phyloP scores from a whole-genome alignment of 805 yeast genomes.

The Isabelozyma pseudorhagii region DNA sequence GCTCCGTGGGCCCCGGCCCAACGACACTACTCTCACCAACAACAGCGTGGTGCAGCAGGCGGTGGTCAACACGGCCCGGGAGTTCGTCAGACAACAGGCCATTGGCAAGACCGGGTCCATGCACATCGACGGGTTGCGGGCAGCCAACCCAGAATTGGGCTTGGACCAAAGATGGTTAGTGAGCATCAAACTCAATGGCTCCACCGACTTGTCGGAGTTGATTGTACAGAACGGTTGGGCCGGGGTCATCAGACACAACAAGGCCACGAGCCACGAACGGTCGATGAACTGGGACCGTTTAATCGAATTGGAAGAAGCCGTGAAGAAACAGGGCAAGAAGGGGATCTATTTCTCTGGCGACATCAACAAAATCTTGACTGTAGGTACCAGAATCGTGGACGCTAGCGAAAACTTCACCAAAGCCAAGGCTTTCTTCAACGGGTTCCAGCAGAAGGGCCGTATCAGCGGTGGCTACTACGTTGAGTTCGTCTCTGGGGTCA shows the following conservation, averaged over 20 bases:
- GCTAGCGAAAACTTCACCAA: slow-evolving; percentile 73
- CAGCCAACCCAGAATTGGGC: slow-evolving; percentile 50
- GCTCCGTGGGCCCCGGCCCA: slow-evolving; percentile 67
- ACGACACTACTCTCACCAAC: slow-evolving; percentile 48
- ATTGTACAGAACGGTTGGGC: slow-evolving; percentile 70
- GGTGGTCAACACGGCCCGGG: slow-evolving; percentile 64
- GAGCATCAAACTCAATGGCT: slow-evolving; percentile 49
- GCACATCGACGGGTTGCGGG: slow-evolving; percentile 61
- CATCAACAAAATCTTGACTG: slow-evolving; percentile 46
- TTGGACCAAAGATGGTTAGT: slow-evolving; percentile 68
- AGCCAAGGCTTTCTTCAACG: slow-evolving; percentile 70
- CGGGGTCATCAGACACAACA: slow-evolving; percentile 73
- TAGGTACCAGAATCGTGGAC: slow-evolving; percentile 63
- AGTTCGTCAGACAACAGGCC: slow-evolving; percentile 62
- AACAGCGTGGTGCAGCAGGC: slow-evolving; percentile 40
- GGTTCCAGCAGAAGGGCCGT: slow-evolving; percentile 62
- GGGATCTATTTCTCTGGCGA: slow-evolving; percentile 60
- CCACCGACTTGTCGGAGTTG: slow-evolving; percentile 56
- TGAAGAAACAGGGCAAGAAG: slow-evolving; percentile 47
- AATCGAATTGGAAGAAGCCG: slow-evolving; percentile 63
- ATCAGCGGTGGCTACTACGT: slow-evolving; percentile 60
- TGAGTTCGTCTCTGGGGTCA: slow-evolving; percentile 67
- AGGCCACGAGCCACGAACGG: slow-evolving; percentile 63
- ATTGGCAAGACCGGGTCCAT: slow-evolving; percentile 71
- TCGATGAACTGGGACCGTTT: slow-evolving; percentile 76